These are phyloP conservation scores for Vitis rupestris DNA, from an alignment of 164 flowering plant genomes.

Conservation along the genomic window DNA sequence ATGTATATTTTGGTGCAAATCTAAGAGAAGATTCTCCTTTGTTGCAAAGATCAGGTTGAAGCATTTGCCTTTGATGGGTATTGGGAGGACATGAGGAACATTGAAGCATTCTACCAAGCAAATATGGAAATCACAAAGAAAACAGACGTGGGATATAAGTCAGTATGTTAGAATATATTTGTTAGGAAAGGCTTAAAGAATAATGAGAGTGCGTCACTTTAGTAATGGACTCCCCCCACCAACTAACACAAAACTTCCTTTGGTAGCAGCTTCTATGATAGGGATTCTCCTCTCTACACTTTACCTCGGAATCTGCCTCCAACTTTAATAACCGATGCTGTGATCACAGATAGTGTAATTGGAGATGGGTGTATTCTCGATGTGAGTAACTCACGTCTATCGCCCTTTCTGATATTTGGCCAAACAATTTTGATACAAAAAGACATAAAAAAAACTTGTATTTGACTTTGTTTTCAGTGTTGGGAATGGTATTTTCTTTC, in stretches of 20 bases:
- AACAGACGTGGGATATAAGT: conserved; percentile 47
- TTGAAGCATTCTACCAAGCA: conserved; percentile 69
- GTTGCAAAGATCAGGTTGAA: conserved; percentile 40
- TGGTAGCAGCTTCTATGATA: conserved; percentile 59
- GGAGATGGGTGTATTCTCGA: conserved; percentile 84
- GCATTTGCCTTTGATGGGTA: conserved; percentile 63
- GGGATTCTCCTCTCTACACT: conserved; percentile 57
- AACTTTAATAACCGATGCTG: conserved; percentile 43
- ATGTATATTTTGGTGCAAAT: neutral
- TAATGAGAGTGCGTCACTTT: neutral
- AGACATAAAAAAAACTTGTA: neutral
- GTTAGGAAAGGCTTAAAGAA: conserved; percentile 8
- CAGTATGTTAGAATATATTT: conserved; percentile 24
- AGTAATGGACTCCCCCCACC: neutral
- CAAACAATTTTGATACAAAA: too few relatives aligned
- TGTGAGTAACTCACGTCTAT: conserved; percentile 32
- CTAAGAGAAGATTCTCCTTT: neutral
- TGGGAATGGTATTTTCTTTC: too few relatives aligned
- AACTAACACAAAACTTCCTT: conserved; percentile 26
- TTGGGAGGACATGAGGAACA: conserved; percentile 79
- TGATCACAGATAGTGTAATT: conserved; percentile 57
- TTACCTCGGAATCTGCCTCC: conserved; percentile 79
- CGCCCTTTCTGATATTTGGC: too few relatives aligned
- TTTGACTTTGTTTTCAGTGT: neutral
- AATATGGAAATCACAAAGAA: conserved; percentile 65